A percentile compares a stretch with the other conserved stretches of the same genome.
Conservation (phyloP, 1,284 basidiomycete species). For the Irpex lacteus region DNA sequence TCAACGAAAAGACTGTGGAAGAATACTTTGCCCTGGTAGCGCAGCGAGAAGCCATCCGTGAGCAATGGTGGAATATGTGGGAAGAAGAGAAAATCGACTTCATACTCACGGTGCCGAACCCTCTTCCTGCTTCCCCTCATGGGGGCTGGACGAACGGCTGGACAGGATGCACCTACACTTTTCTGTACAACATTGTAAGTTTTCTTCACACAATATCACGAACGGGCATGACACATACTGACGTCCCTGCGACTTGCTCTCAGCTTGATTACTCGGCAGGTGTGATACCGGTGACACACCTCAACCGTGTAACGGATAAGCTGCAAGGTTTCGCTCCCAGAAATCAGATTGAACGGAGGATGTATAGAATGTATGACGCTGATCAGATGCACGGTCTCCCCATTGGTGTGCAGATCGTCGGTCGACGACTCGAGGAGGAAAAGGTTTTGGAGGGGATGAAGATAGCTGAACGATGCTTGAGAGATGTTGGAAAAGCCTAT, state of each 20-base stretch:
- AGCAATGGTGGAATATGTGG: constrained; percentile 29
- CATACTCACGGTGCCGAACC: constrained; percentile 57
- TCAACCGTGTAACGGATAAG: constrained; percentile 55
- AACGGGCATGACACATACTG: neutral
- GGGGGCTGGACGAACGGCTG: constrained; percentile 34
- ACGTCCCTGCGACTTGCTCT: neutral
- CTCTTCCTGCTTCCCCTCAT: constrained; percentile 51
- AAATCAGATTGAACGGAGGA: constrained; percentile 25
- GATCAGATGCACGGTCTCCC: constrained; percentile 65
- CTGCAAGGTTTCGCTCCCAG: constrained; percentile 37
- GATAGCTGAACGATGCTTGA: constrained; percentile 29
- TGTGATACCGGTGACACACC: constrained; percentile 70
- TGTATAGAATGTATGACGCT: constrained; percentile 52
- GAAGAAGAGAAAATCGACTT: constrained; percentile 45
- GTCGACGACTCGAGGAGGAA: constrained; percentile 61
- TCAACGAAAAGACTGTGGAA: constrained; percentile 42
- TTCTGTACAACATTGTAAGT: constrained; percentile 63
- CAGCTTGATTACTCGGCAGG: constrained; percentile 73
- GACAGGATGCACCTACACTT: constrained; percentile 32
- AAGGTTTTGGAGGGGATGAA: constrained; percentile 50
- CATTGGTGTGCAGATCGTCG: constrained; percentile 63
- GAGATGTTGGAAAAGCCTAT: constrained; percentile 23
- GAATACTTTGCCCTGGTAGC: constrained; percentile 60
- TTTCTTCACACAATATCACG: neutral
- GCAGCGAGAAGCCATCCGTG: constrained; percentile 53